Base-by-base conservation (phyloP, 129 eudicot genomes). In the Flaveria trinervia region DNA sequence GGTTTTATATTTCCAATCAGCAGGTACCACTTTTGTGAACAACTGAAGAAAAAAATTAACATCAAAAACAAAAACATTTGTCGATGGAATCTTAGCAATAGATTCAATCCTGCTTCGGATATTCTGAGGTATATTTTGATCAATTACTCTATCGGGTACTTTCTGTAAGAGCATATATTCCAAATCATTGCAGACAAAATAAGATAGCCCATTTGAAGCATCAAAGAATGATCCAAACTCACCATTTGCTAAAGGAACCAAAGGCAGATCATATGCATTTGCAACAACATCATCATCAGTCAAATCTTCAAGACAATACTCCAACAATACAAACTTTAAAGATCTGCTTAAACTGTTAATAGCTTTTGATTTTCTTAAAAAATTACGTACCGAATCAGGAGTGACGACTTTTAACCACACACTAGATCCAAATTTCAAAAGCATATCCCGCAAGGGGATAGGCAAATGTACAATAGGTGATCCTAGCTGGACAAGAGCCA, bases 291-390 rank as follows among this genome's bases (percentile, higher is more conserved):
- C 97, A 78, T 87, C 76, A 82, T 95, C 97, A 71, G 86, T 82
- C 83, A 95, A 86, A 80, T 95, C 99, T 77, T 95, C 99, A 28
- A 95, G 97, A 84, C 97, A 95, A 89, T 95, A 95, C 73, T 91
- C 99, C 91, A 95, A 82, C 84, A 95, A 84, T 61, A 89, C 82
- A 74, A 95, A 82, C 78, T 86, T 95, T 54, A 77, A 72, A 60
- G 83, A 77, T 79, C 96, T 89, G 81, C 79, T 80, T 74, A 91
- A 59, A 71, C 60, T 65, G 80, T 74, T 70, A 15, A 77, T 61
- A 80, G 69, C 57, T 46, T 68, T 79, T 65, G 81, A 82, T 65
- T 74, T 76, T 72, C 96, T 87, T 73, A 91, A 68, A 78, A 78
- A 83, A 17, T 76, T 86, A 22, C 99, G 80, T 56, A 95, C 92